phyloP scores from a whole-genome alignment of 768 basidiomycete species.

The Crassisporium funariophilum region DNA sequence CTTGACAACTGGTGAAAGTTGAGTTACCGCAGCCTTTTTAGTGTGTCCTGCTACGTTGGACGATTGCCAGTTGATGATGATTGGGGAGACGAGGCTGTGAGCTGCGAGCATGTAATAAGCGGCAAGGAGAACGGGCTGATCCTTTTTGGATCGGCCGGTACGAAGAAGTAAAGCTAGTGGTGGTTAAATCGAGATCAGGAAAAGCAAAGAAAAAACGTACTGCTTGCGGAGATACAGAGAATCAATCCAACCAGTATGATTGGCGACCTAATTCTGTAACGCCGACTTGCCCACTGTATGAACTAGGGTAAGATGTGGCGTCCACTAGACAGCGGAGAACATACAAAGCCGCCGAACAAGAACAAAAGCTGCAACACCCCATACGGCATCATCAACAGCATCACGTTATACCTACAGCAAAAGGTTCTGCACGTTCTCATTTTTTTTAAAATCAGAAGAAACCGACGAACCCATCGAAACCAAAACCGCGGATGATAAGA shows the following conservation, averaged over 20 bases:
- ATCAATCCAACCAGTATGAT: slow-evolving; percentile 19
- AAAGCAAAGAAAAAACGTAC: neutral
- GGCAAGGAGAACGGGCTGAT: slow-evolving; percentile 28
- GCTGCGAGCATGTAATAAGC: slow-evolving; percentile 33
- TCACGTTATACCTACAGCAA: slow-evolving; percentile 27
- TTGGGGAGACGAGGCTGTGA: slow-evolving; percentile 22
- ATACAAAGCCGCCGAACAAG: slow-evolving; percentile 30
- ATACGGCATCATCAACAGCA: slow-evolving; percentile 33
- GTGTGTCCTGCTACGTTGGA: slow-evolving; percentile 38
- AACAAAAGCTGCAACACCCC: slow-evolving; percentile 29
- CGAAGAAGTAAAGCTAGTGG: slow-evolving; percentile 28
- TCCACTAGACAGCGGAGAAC: slow-evolving; percentile 3
- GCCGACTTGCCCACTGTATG: slow-evolving; percentile 28
- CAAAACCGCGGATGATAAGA: slow-evolving; percentile 33
- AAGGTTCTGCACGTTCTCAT: neutral
- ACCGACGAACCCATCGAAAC: slow-evolving; percentile 31
- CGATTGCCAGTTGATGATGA: slow-evolving; percentile 35
- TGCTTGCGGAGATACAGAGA: neutral
- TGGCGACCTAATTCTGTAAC: slow-evolving; percentile 27
- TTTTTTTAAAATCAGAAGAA: neutral
- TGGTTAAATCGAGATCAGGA: neutral
- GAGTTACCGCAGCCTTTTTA: slow-evolving; percentile 28
- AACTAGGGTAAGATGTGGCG: neutral
- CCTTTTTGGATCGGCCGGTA: slow-evolving; percentile 23
- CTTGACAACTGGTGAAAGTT: neutral